Conservation (phyloP, 2,329 filamentous ascomycete genomes). For the Trichoderma harzianum region DNA sequence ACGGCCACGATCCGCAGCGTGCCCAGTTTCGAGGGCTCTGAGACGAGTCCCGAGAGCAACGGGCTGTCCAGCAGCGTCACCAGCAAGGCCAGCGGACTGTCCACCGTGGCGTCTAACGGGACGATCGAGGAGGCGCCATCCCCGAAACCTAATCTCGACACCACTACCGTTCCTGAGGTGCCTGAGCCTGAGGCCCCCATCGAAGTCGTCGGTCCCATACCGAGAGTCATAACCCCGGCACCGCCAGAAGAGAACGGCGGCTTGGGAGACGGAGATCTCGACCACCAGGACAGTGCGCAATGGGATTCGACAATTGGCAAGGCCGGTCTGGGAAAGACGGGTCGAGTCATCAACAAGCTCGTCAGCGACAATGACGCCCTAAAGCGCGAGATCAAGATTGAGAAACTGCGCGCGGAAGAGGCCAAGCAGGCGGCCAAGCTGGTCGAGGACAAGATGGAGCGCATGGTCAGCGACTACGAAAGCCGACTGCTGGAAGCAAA, state of each 20-base stretch:
- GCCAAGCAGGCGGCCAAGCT: conserved; percentile 65
- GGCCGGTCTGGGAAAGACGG: conserved; percentile 69
- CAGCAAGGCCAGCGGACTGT: conserved; percentile 50
- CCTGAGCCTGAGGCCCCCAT: conserved; percentile 24
- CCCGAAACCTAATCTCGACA: conserved; percentile 29
- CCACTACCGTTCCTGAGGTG: conserved; percentile 22
- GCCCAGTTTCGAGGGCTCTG: conserved; percentile 50
- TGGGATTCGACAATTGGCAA: conserved; percentile 69
- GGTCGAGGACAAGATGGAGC: conserved; percentile 68
- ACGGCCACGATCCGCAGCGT: conserved; percentile 55
- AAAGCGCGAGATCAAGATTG: conserved; percentile 68
- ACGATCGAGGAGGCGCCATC: conserved; percentile 32
- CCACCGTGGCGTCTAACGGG: conserved; percentile 36
- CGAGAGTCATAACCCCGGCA: conserved; percentile 32
- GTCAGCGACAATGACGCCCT: conserved; percentile 77
- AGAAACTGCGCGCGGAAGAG: conserved; percentile 64
- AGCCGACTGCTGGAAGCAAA: conserved; percentile 65
- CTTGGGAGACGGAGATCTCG: conserved; percentile 35
- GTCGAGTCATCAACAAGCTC: conserved; percentile 75
- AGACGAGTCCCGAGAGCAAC: conserved; percentile 44
- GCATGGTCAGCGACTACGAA: conserved; percentile 65
- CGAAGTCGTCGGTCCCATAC: conserved; percentile 22
- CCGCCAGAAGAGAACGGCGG: conserved; percentile 27
- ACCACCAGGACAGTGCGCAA: conserved; percentile 34
- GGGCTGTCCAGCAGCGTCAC: conserved; percentile 55